Base-by-base conservation (phyloP, 2,329 filamentous ascomycete genomes). In the Hypoxylon sp. region DNA sequence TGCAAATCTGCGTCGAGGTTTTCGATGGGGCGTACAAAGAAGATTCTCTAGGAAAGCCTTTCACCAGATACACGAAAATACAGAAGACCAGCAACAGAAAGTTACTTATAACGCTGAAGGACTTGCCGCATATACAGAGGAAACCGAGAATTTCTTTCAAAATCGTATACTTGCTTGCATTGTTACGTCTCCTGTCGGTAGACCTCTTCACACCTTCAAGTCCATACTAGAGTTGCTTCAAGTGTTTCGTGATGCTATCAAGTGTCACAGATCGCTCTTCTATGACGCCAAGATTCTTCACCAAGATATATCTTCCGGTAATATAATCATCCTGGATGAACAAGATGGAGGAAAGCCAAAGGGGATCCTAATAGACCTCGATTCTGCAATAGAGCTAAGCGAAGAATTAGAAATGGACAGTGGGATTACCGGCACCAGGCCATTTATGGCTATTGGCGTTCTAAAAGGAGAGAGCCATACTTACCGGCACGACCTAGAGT, bases 401-500 rank as follows among this genome's bases (percentile, higher is more conserved):
- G 59, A 59, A 42, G 51, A 10, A 24, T 6, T 6, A 46, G 68
- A 35, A 51, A 46, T 33, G 44, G 67, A 69, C 31, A 5, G 0
- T 37, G 53, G 17, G 5, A 57, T 74, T 24, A 72, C 52, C 22
- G 74, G 72, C 31, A 74, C 72, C 3, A 63, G 68, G 57, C 58
- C 68, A 48, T 75, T 75, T 35, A 75, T 74, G 63, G 72, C 73
- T n/a, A 75, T 74, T 63, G 74, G 69, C 11, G 69, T 72, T 50
- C 65, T 76, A 4, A 67, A 69, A 47, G 59, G 60, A 11, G 55
- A 71, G 55, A 6, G 17, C 1, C 72, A 74, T 65, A 75, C 69
- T 19, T 75, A 75, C 63, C 72, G 74, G 0, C 73, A 75, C 51
- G 74, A 74, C 44, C 65, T 76, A 10, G 74, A 74, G 60, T 76